Evolutionary conservation across 768 basidiomycete genomes (phyloP).

Genomic region (Panus rudis): DNA sequence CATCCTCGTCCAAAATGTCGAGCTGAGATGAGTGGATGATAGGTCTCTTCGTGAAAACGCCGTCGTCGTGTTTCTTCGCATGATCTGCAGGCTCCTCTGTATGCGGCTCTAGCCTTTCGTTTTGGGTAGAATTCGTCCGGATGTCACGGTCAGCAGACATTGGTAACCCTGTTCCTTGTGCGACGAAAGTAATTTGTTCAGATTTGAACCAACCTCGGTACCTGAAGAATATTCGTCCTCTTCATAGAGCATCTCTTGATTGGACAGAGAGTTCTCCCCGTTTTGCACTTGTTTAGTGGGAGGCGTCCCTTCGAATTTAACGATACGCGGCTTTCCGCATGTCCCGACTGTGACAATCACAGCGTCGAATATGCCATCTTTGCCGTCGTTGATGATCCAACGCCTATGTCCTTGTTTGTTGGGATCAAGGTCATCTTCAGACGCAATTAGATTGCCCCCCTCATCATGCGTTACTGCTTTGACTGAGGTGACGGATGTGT

Average conservation of each 20-base stretch:
- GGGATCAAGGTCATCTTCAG: constrained; percentile 7
- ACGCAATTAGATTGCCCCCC: not conserved
- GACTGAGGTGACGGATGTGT: constrained; percentile 35
- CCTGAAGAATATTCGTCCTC: too few species aligned
- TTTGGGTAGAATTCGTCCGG: too few species aligned
- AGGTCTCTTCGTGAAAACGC: constrained; percentile 25
- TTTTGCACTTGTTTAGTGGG: constrained; percentile 15
- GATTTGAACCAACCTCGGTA: too few species aligned
- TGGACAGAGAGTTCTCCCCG: too few species aligned
- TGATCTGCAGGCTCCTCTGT: too few species aligned
- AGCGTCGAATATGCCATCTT: constrained; percentile 43
- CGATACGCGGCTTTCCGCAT: constrained; percentile 40
- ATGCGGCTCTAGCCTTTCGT: too few species aligned
- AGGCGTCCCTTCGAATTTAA: constrained; percentile 39
- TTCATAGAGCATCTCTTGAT: too few species aligned
- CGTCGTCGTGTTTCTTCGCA: constrained; percentile 10
- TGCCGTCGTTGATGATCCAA: constrained; percentile 43
- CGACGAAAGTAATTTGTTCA: too few species aligned
- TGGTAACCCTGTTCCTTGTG: too few species aligned
- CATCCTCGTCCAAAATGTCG: constrained; percentile 27
- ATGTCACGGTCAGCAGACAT: too few species aligned
- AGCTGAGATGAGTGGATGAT: constrained; percentile 44
- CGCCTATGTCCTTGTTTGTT: constrained; percentile 18
- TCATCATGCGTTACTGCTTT: constrained; percentile 16
- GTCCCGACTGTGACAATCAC: constrained; percentile 44